phyloP scores from a whole-genome alignment of 1,284 basidiomycete genomes.

The Trichosporon asahii region DNA sequence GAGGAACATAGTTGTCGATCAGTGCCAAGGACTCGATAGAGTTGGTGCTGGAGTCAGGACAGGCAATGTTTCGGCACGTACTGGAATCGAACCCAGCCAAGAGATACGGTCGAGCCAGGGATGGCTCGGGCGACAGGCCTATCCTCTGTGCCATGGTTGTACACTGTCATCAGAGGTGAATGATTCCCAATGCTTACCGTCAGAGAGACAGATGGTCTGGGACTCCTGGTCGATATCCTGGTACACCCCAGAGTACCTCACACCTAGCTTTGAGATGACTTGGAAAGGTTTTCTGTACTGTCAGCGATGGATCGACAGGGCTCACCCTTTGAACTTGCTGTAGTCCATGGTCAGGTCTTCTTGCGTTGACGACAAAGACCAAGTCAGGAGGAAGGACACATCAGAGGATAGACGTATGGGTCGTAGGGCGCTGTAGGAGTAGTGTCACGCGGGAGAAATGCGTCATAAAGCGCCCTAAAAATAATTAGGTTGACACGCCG shows the following conservation, averaged over 20 bases:
- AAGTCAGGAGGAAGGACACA: too few species aligned
- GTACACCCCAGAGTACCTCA: conserved; percentile 48
- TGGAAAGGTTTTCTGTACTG: conserved; percentile 45
- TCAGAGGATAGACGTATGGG: too few species aligned
- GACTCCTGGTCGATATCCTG: conserved; percentile 48
- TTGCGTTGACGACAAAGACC: background rate
- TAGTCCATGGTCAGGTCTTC: conserved; percentile 35
- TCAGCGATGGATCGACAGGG: background rate
- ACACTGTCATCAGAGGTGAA: conserved; percentile 28
- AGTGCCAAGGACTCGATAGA: conserved; percentile 47
- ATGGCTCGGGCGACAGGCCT: conserved; percentile 36
- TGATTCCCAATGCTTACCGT: conserved; percentile 29
- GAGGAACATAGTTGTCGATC: conserved; percentile 45
- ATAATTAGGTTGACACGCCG: background rate
- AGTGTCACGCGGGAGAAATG: background rate
- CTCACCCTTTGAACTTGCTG: conserved; percentile 41
- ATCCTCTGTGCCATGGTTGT: conserved; percentile 49
- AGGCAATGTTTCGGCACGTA: conserved; percentile 50
- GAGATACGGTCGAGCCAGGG: conserved; percentile 33
- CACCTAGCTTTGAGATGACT: conserved; percentile 47
- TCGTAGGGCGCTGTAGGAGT: too few species aligned
- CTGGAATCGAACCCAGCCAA: conserved; percentile 70
- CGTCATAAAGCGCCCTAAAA: background rate
- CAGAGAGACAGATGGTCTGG: conserved; percentile 46
- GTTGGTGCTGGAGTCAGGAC: conserved; percentile 38